phyloP scores from a whole-genome alignment of 805 yeast genomes.

The Cyberlindnera samutprakarnensis region DNA sequence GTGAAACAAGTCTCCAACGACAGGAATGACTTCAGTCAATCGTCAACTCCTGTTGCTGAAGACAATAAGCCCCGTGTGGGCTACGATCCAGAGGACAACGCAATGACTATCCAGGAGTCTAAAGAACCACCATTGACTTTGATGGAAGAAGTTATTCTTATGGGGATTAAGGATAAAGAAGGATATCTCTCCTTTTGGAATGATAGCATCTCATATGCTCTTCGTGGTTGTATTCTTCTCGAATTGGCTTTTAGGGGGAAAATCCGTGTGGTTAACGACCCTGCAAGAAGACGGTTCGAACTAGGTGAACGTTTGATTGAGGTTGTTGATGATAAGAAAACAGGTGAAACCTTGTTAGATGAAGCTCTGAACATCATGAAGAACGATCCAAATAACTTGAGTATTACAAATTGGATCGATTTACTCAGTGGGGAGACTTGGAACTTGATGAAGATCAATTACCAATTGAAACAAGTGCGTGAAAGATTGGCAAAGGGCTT shows the following conservation, averaged over 20 bases:
- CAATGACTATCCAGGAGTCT: slow-evolving; percentile 27
- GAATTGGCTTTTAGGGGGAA: slow-evolving; percentile 90
- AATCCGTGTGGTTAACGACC: slow-evolving; percentile 84
- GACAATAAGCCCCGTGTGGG: slow-evolving; percentile 46
- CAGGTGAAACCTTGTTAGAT: slow-evolving; percentile 93
- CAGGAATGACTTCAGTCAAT: slow-evolving; percentile 3
- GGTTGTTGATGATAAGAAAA: slow-evolving; percentile 75
- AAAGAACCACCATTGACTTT: slow-evolving; percentile 69
- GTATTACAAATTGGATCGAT: slow-evolving; percentile 90
- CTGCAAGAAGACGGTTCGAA: slow-evolving; percentile 84
- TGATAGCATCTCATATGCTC: slow-evolving; percentile 92
- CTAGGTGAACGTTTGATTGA: slow-evolving; percentile 82
- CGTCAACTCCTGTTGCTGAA: slow-evolving; percentile 2
- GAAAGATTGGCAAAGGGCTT: slow-evolving; percentile 94
- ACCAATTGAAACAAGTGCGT: slow-evolving; percentile 94
- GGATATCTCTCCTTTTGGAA: slow-evolving; percentile 98
- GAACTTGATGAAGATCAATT: slow-evolving; percentile 90
- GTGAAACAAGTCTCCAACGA: slow-evolving; percentile 33
- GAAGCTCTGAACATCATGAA: slow-evolving; percentile 90
- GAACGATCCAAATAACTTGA: slow-evolving; percentile 65
- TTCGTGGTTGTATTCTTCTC: slow-evolving; percentile 87
- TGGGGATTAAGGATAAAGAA: slow-evolving; percentile 93
- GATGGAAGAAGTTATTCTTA: slow-evolving; percentile 91
- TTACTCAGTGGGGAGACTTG: slow-evolving; percentile 93
- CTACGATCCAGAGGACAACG: slow-evolving; percentile 60